Conservation (phyloP, 768 basidiomycete species). For the Lactarius sp. region DNA sequence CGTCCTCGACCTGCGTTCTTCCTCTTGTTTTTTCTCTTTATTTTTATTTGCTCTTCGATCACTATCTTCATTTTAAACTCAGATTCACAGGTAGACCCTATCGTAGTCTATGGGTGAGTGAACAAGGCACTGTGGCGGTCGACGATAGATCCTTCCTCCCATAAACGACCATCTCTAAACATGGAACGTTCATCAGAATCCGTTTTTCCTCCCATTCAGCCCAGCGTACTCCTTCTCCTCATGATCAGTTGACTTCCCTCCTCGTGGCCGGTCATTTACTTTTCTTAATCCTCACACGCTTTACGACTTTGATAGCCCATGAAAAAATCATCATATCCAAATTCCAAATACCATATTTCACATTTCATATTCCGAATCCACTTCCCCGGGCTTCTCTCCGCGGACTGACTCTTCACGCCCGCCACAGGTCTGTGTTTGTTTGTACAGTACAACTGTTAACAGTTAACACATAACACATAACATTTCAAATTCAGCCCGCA, state of each 20-base stretch:
- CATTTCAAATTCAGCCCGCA: conserved; percentile 14
- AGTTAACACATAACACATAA: background rate
- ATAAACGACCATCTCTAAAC: background rate
- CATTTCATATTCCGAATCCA: conserved; percentile 2
- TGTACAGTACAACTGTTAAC: background rate
- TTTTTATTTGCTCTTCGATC: too few relatives aligned
- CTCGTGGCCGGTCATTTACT: conserved; percentile 23
- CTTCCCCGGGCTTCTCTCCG: conserved; percentile 12
- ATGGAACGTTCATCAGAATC: conserved; percentile 15
- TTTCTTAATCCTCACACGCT: background rate
- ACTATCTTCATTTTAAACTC: too few relatives aligned
- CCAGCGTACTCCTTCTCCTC: background rate
- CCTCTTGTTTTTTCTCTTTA: too few relatives aligned
- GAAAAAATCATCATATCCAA: background rate
- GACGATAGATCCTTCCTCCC: background rate
- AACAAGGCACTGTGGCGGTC: background rate
- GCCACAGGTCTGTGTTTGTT: background rate
- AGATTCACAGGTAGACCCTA: background rate
- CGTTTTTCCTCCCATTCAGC: background rate
- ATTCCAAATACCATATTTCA: background rate
- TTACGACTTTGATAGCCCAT: background rate
- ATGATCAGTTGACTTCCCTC: background rate
- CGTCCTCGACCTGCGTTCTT: too few relatives aligned
- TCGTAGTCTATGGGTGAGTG: conserved; percentile 2
- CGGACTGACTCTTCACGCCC: conserved; percentile 4